Evolutionary conservation across 2,329 filamentous ascomycete genomes (phyloP).

Genomic region (Diplocarpon mali): DNA sequence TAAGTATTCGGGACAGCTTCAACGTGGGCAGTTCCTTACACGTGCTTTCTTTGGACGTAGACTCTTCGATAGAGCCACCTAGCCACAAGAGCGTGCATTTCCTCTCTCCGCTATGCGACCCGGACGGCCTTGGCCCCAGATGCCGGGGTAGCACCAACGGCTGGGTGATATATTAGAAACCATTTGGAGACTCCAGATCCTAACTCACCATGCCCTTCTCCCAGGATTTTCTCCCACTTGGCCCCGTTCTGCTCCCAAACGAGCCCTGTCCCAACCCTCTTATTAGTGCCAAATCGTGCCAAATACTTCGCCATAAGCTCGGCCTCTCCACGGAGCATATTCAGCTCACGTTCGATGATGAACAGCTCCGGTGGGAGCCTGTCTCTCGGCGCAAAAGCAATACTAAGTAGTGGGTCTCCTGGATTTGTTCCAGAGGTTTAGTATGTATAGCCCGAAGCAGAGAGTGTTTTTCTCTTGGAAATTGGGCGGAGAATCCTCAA

Average conservation of each 20-base stretch:
- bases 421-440: conserved; percentile 16
- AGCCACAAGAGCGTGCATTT: conserved; percentile 16
- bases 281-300: conserved; percentile 9
- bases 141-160: conserved; percentile 12
- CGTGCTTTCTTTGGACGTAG: conserved; percentile 5
- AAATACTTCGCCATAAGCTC: conserved; percentile 16
- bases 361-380: too few relatives aligned
- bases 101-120: conserved; percentile 4
- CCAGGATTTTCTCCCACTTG: conserved; percentile 19
- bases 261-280: conserved; percentile 7
- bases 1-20: too few relatives aligned
- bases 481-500: conserved; percentile 11
- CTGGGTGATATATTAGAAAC: conserved; percentile 5
- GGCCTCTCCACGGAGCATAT: too few relatives aligned
- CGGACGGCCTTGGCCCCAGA: conserved; percentile 5
- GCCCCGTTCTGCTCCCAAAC: conserved; percentile 17
- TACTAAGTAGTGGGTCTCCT: conserved; percentile 17
- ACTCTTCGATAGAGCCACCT: conserved; percentile 17
- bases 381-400: too few relatives aligned
- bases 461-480: conserved; percentile 1
- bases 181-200: background rate
- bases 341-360: too few relatives aligned
- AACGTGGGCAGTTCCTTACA: too few relatives aligned
- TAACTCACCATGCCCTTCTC: conserved; percentile 14
- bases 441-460: conserved; percentile 17